Percentiles rank a stretch among this genome's conserved stretches.
These are phyloP conservation scores for Suillus spraguei DNA, from an alignment of 768 basidiomycete genomes.

Conservation along the genomic window DNA sequence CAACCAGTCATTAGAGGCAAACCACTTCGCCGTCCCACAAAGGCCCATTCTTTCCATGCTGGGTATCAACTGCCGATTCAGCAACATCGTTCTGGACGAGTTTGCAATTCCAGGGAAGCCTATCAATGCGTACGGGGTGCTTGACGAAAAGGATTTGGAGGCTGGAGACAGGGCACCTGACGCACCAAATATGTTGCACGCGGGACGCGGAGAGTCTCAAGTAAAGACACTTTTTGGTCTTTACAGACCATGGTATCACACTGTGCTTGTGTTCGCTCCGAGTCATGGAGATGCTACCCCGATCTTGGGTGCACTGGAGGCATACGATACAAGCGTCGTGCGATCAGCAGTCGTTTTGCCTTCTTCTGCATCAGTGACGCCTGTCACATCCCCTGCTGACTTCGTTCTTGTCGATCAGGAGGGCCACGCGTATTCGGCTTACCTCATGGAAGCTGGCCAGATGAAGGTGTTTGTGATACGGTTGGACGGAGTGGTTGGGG, in stretches of 20 bases:
- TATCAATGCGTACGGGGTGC: conserved; percentile 12
- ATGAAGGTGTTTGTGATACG: conserved; percentile 37
- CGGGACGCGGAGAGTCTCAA: conserved; percentile 7
- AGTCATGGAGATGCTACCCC: conserved; percentile 14
- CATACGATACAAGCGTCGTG: not conserved
- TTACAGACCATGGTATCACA: conserved; percentile 23
- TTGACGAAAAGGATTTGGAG: conserved; percentile 15
- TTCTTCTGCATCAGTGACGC: not conserved
- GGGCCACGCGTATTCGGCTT: conserved; percentile 39
- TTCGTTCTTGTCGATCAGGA: conserved; percentile 36
- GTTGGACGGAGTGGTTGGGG: conserved; percentile 25
- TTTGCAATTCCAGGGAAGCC: not conserved
- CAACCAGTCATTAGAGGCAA: not conserved
- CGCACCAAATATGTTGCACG: conserved; percentile 21
- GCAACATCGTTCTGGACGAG: conserved; percentile 18
- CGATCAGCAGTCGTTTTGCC: conserved; percentile 10
- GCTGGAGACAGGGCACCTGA: conserved; percentile 18
- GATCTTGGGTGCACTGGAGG: not conserved
- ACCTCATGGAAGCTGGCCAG: conserved; percentile 34
- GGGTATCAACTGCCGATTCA: conserved; percentile 18
- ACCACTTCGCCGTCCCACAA: conserved; percentile 24
- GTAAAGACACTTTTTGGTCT: conserved; percentile 30
- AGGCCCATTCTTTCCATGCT: conserved; percentile 32
- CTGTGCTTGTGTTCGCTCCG: conserved; percentile 14
- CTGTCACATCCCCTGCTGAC: conserved; percentile 20